These are phyloP conservation scores for Blastobotrys indianensis DNA, from an alignment of 1,139 yeast species.

Conservation along the genomic window DNA sequence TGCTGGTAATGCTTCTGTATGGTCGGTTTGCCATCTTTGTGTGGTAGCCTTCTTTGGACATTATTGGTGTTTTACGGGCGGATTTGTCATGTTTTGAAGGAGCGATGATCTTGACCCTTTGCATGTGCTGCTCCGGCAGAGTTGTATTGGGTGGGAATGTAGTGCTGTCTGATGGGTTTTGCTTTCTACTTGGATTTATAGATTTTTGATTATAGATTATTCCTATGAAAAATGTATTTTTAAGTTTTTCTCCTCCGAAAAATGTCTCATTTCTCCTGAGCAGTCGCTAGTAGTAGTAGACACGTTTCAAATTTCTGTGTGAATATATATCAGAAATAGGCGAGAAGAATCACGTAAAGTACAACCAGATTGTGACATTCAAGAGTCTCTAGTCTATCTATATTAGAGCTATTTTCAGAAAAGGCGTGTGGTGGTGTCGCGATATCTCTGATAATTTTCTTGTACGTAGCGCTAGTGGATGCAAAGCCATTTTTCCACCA, in stretches of 20 bases:
- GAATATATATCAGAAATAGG: too few species aligned
- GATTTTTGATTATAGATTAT: neutral
- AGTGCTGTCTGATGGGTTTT: constrained; percentile 98
- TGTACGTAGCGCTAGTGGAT: too few species aligned
- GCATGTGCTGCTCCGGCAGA: constrained; percentile 84
- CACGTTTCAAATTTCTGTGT: too few species aligned
- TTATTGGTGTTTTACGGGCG: neutral
- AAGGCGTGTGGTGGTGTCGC: too few species aligned
- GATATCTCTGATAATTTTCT: too few species aligned
- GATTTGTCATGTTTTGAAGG: constrained; percentile 35
- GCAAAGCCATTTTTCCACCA: too few species aligned
- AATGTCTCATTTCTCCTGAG: neutral
- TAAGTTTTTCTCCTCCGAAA: neutral
- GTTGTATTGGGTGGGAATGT: constrained; percentile 89
- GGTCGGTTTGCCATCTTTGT: constrained; percentile 6
- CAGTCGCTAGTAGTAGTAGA: neutral
- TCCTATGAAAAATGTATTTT: neutral
- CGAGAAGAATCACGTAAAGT: too few species aligned
- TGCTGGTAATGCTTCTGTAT: constrained; percentile 8
- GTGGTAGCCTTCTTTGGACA: constrained; percentile 4
- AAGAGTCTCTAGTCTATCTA: too few species aligned
- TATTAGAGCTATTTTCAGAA: too few species aligned
- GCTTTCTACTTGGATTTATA: neutral
- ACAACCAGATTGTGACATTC: too few species aligned
- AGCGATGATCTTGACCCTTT: constrained; percentile 99